Base-by-base conservation (phyloP, 2,329 filamentous ascomycete species). In the Beauveria sp. region DNA sequence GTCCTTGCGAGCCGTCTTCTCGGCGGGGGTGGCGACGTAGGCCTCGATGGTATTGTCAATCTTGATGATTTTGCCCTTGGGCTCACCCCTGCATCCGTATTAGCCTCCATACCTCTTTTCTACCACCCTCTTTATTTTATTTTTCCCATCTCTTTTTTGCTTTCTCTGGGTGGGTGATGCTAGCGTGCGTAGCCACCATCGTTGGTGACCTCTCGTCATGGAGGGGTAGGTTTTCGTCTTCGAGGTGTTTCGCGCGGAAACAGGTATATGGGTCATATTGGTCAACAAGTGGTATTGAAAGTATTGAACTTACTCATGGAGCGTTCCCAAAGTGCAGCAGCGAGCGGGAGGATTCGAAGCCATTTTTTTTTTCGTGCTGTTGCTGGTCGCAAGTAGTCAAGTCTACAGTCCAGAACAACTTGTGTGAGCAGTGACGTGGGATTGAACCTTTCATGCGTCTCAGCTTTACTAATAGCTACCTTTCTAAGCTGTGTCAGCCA, bases 301-400 rank as follows among this genome's bases (percentile, higher is more conserved):
- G 34, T 16, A 38, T 38, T 10, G 31, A 28, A 75, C 82, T 69
- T 73, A 83, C 81, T 82, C 77, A 66, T 83, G 81, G 70, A 77
- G 80, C 63, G 80, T 73, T 63, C 81, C 82, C 60, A 78, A 67
- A 38, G 75, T 75, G 74, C 83, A 85, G 77, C 83, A 85, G 60
- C 74, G 67, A 61, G 69, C 79, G 14, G 82, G 81, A 60, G 77
- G 76, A 67, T 82, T 76, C 3, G 82, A 85, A 42, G 82, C 79
- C 82, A 85, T 85, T 57, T 34, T 52, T 26, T 7, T 16, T 34
- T 48, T 54, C 2, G 7, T 48, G 42, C 42, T 31, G 52, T 57
- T 50, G 60, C 24, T 14, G 24, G 43, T 31, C 26, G 26, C 10
- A 54, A 31, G 20, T 55, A 14, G 16, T 38, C 26, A 46, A 38